These are phyloP conservation scores for Thalassiosira exigua DNA, from an alignment of 352 stramenopile species.

Conservation along the genomic window DNA sequence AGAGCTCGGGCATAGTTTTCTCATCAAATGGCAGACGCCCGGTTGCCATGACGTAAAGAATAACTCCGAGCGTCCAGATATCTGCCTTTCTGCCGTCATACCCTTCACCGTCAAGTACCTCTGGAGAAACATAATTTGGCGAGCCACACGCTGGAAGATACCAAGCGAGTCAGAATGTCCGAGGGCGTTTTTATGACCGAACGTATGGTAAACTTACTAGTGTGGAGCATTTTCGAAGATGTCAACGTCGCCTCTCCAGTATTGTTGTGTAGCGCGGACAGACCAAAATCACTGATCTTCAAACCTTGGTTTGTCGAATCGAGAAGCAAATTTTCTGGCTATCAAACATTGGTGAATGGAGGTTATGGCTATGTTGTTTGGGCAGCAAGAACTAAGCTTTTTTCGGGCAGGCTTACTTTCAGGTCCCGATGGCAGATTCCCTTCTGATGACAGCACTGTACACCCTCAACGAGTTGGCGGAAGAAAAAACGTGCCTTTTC, in stretches of 20 bases:
- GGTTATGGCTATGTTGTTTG: too few species aligned
- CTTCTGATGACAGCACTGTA: constrained; percentile 94
- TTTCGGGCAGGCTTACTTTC: constrained; percentile 92
- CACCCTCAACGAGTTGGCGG: constrained; percentile 93
- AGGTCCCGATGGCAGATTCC: constrained; percentile 96
- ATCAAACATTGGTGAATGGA: constrained; percentile 29
- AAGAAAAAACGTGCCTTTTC: constrained; percentile 97
- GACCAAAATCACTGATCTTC: constrained; percentile 98
- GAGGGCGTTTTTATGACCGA: neutral
- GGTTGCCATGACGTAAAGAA: constrained; percentile 91
- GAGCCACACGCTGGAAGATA: constrained; percentile 90
- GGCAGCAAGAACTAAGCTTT: too few species aligned
- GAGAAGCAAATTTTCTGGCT: constrained; percentile 93
- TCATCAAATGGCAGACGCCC: constrained; percentile 75
- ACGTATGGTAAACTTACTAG: constrained; percentile 21
- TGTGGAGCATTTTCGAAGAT: constrained; percentile 55
- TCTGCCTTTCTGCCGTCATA: constrained; percentile 88
- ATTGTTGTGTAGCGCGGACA: constrained; percentile 90
- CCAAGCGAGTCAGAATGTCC: neutral
- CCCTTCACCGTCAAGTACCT: constrained; percentile 84
- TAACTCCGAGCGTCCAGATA: constrained; percentile 96
- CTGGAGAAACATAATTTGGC: constrained; percentile 94
- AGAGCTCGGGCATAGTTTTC: constrained; percentile 91
- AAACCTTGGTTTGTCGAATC: constrained; percentile 94
- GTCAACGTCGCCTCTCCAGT: constrained; percentile 42